phyloP scores from a whole-genome alignment of 1,139 yeast species.

The Suhomyces coccinellae region DNA sequence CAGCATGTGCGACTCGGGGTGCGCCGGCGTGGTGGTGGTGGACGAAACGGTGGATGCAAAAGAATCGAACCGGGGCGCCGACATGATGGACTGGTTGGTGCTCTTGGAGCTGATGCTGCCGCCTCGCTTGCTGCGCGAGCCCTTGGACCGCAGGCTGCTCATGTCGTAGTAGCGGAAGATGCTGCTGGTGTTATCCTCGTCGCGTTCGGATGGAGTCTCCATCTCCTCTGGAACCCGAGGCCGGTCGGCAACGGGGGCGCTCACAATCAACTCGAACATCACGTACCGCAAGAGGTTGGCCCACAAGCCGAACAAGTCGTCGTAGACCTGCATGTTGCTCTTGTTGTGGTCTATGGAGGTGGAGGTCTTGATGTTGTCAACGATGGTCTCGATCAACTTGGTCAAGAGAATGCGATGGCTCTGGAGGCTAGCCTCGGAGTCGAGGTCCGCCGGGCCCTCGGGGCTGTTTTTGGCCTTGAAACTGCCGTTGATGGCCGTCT shows the following conservation, averaged over 20 bases:
- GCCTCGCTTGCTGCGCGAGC: slow-evolving; percentile 2
- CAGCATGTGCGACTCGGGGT: slow-evolving; percentile 1
- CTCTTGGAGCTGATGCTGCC: slow-evolving; percentile 14
- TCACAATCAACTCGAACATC: slow-evolving; percentile 16
- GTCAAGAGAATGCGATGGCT: slow-evolving; percentile 15
- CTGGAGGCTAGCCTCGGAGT: background rate
- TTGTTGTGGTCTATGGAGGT: slow-evolving; percentile 6
- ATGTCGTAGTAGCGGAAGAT: slow-evolving; percentile 7
- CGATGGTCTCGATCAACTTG: slow-evolving; percentile 17
- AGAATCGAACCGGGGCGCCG: slow-evolving; percentile 14
- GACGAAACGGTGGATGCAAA: slow-evolving; percentile 12
- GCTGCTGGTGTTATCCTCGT: slow-evolving; percentile 2
- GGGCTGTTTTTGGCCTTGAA: background rate
- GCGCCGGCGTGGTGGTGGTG: background rate
- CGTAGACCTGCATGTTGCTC: slow-evolving; percentile 7
- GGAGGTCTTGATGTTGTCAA: slow-evolving; percentile 17
- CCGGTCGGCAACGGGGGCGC: background rate
- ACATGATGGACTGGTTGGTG: slow-evolving; percentile 17
- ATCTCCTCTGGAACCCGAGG: background rate
- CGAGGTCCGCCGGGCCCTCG: background rate
- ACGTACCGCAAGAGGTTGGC: slow-evolving; percentile 19
- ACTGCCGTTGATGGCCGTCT: slow-evolving; percentile 5
- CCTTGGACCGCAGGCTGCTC: slow-evolving; percentile 1
- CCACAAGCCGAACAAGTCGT: slow-evolving; percentile 22
- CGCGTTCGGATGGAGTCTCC: slow-evolving; percentile 1